These are phyloP conservation scores for Russula sp. DNA, from an alignment of 768 basidiomycete species.

Conservation along the genomic window DNA sequence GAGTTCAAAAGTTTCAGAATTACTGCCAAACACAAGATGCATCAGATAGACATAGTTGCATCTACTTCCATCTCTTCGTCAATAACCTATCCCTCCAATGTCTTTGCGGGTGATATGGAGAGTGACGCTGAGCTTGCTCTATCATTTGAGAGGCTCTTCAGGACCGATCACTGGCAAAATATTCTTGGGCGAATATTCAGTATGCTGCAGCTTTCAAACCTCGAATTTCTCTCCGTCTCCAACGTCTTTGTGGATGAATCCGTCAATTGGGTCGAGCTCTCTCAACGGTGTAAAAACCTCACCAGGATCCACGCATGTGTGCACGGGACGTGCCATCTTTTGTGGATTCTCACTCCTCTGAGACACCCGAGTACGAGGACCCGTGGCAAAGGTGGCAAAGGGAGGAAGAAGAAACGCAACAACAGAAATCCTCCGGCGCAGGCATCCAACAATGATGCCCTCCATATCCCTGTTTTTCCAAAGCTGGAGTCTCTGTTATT, in stretches of 20 bases:
- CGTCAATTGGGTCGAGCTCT: neutral
- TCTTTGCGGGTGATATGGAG: too few relatives aligned
- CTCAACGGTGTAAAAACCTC: neutral
- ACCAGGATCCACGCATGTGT: neutral
- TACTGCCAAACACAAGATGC: too few relatives aligned
- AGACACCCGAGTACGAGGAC: neutral
- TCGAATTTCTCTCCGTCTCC: constrained; percentile 4
- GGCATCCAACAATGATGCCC: neutral
- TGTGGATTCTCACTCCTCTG: neutral
- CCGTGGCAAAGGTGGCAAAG: neutral
- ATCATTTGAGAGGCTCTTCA: neutral
- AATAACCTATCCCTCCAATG: too few relatives aligned
- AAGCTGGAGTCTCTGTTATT: neutral
- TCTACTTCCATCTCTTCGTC: neutral
- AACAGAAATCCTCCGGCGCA: neutral
- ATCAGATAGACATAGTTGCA: neutral
- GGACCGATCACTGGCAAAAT: neutral
- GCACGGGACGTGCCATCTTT: neutral
- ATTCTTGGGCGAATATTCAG: neutral
- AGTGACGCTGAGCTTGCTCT: neutral
- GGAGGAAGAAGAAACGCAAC: neutral
- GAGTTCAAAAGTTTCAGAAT: neutral
- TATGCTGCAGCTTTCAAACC: neutral
- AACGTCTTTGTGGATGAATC: neutral
- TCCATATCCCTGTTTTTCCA: neutral